Percentiles rank a stretch among this genome's conserved stretches.
Evolutionary conservation across 306 rosid species (phyloP).

Genomic region (Dalbergia cultrata): DNA sequence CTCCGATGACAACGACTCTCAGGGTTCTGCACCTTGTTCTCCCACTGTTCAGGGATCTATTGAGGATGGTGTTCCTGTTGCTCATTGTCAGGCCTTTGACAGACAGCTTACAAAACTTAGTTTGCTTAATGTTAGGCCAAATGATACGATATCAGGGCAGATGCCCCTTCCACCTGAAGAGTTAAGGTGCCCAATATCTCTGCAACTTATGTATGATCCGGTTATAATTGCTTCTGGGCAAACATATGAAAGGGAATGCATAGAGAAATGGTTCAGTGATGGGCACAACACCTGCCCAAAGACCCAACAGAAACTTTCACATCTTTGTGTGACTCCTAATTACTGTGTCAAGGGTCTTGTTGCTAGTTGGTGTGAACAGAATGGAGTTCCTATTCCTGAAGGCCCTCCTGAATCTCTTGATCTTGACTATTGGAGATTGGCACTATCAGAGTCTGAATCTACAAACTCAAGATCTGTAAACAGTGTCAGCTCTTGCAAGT

Average conservation of each 20-base stretch:
- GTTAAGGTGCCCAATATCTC: constrained; percentile 94
- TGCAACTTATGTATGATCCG: constrained; percentile 96
- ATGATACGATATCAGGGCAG: constrained; percentile 66
- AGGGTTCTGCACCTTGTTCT: constrained; percentile 97
- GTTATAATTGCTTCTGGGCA: constrained; percentile 97
- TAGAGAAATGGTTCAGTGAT: constrained; percentile 93
- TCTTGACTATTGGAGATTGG: constrained; percentile 92
- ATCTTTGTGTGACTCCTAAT: constrained; percentile 94
- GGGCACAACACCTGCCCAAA: constrained; percentile 94
- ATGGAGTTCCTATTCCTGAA: constrained; percentile 82
- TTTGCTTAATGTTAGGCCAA: constrained; percentile 76
- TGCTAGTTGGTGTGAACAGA: constrained; percentile 95
- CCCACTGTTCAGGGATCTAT: constrained; percentile 81
- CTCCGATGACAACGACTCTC: constrained; percentile 93
- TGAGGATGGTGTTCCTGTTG: constrained; percentile 64
- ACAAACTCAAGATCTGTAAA: constrained; percentile 69
- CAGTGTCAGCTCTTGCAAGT: constrained; percentile 73
- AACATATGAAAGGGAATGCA: constrained; percentile 92
- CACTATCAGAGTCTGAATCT: constrained; percentile 79
- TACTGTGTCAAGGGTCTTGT: constrained; percentile 96
- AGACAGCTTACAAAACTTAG: constrained; percentile 79
- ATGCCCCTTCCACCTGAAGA: constrained; percentile 91
- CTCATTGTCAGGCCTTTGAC: constrained; percentile 74
- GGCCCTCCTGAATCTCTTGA: constrained; percentile 92
- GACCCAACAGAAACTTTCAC: constrained; percentile 78